Conservation (phyloP, 352 stramenopile genomes). For the Pythium folliculosum region DNA sequence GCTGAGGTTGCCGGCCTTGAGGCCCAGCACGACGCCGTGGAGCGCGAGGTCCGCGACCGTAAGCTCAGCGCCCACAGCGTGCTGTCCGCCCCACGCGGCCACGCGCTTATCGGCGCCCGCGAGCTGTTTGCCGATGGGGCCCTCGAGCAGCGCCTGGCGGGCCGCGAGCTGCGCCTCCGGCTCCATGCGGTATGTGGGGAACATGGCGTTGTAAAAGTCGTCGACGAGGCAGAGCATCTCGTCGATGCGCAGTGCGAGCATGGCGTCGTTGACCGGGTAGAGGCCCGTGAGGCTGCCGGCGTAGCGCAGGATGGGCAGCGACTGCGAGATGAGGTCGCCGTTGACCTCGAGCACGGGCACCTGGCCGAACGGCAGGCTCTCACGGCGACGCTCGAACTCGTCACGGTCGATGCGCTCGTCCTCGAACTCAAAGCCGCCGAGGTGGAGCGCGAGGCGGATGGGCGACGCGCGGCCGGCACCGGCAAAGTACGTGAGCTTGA, state of each 20-base stretch:
- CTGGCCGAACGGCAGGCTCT: slow-evolving; percentile 37
- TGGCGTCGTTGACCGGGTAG: slow-evolving; percentile 36
- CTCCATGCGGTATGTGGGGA: slow-evolving; percentile 26
- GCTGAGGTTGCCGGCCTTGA: slow-evolving; percentile 30
- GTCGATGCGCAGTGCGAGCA: slow-evolving; percentile 30
- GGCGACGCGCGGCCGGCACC: slow-evolving; percentile 46
- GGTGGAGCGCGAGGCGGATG: slow-evolving; percentile 54
- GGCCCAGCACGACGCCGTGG: slow-evolving; percentile 26
- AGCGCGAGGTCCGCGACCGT: slow-evolving; percentile 40
- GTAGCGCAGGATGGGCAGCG: slow-evolving; percentile 43
- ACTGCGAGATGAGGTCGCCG: slow-evolving; percentile 45
- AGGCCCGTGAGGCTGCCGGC: slow-evolving; percentile 32
- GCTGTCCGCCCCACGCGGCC: slow-evolving; percentile 17
- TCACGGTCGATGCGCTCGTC: slow-evolving; percentile 46
- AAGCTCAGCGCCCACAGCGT: slow-evolving; percentile 24
- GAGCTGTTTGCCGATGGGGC: slow-evolving; percentile 11
- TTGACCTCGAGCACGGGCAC: slow-evolving; percentile 38
- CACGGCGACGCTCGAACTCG: slow-evolving; percentile 32
- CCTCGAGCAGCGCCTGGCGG: slow-evolving; percentile 19
- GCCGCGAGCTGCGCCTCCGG: slow-evolving; percentile 15
- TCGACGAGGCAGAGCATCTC: slow-evolving; percentile 31
- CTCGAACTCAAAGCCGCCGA: slow-evolving; percentile 62
- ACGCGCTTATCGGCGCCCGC: slow-evolving; percentile 16
- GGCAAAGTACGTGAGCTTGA: slow-evolving; percentile 77
- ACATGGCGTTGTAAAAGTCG: slow-evolving; percentile 24